These are phyloP conservation scores for Phaeoacremonium minimum DNA, from an alignment of 2,329 filamentous ascomycete species.

Conservation along the genomic window DNA sequence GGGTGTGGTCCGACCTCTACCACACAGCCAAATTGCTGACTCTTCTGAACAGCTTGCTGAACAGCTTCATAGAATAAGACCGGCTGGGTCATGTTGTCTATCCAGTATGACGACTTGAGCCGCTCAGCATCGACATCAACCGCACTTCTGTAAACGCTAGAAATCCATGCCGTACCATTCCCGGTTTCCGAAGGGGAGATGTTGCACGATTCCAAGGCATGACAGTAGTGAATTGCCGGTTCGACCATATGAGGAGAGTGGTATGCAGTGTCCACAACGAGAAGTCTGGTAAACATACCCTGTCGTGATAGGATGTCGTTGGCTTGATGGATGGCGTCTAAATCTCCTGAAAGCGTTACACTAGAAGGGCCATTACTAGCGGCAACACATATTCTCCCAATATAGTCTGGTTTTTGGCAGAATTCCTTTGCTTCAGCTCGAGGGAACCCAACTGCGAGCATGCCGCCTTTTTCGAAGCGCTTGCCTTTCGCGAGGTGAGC, in stretches of 20 bases:
- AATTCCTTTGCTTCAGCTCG: constrained; percentile 18
- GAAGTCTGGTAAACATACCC: constrained; percentile 24
- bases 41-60: constrained; percentile 12
- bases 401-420: constrained; percentile 15
- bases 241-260: constrained; percentile 43
- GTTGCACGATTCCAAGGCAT: constrained; percentile 19
- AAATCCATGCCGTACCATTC: constrained; percentile 29
- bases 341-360: constrained; percentile 30
- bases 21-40: constrained; percentile 24
- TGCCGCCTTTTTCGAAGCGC: constrained; percentile 19
- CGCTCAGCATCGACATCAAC: constrained; percentile 7
- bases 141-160: constrained; percentile 27
- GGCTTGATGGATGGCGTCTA: constrained; percentile 18
- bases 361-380: constrained; percentile 24
- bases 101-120: constrained; percentile 32
- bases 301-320: constrained; percentile 12
- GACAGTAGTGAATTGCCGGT: constrained; percentile 26
- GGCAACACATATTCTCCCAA: constrained; percentile 19
- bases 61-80: constrained; percentile 40
- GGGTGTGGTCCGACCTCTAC: constrained; percentile 42
- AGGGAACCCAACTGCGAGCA: constrained; percentile 28
- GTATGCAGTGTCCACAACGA: constrained; percentile 41
- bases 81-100: constrained; percentile 35
- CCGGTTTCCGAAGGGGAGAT: constrained; percentile 17
- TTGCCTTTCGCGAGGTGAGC: constrained; percentile 16